Percentiles rank a stretch among this genome's conserved stretches.
These are phyloP conservation scores for Globisporangium splendens DNA, from an alignment of 352 stramenopile genomes.

Conservation along the genomic window DNA sequence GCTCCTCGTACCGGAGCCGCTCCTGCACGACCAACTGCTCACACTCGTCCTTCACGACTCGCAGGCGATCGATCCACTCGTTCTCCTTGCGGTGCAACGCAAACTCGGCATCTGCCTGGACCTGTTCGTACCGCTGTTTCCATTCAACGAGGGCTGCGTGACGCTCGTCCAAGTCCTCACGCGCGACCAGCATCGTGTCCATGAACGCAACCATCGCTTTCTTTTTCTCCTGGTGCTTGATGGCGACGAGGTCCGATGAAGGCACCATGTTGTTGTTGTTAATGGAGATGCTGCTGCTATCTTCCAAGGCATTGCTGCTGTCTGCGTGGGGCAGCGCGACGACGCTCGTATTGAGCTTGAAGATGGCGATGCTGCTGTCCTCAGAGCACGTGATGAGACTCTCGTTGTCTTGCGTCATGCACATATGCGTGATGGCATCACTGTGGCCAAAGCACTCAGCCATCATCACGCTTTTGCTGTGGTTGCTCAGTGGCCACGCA, in stretches of 20 bases:
- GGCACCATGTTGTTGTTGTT: too few species aligned
- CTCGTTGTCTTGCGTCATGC: constrained; percentile 74
- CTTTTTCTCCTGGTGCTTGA: constrained; percentile 25
- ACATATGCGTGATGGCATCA: constrained; percentile 57
- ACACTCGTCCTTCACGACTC: constrained; percentile 74
- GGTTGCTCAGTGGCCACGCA: constrained; percentile 48
- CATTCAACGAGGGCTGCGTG: constrained; percentile 45
- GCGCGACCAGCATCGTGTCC: constrained; percentile 65
- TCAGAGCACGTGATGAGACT: constrained; percentile 53
- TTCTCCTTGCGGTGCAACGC: constrained; percentile 83
- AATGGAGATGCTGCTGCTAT: neutral
- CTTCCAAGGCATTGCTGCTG: neutral
- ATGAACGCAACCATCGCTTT: constrained; percentile 17
- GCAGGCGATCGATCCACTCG: constrained; percentile 82
- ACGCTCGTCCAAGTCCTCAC: constrained; percentile 79
- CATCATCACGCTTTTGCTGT: constrained; percentile 4
- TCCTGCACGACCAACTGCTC: constrained; percentile 78
- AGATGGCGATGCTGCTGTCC: constrained; percentile 62
- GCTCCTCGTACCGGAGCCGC: constrained; percentile 69
- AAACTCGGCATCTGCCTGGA: constrained; percentile 83
- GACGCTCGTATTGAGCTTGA: constrained; percentile 27
- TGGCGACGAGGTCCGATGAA: neutral
- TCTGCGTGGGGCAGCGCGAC: neutral
- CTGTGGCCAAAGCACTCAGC: constrained; percentile 56
- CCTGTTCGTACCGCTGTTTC: constrained; percentile 69